Evolutionary conservation across 208 protist species (phyloP), one percentile per base, ranked within the genome.

Genomic region (Porcisia hertigi): DNA sequence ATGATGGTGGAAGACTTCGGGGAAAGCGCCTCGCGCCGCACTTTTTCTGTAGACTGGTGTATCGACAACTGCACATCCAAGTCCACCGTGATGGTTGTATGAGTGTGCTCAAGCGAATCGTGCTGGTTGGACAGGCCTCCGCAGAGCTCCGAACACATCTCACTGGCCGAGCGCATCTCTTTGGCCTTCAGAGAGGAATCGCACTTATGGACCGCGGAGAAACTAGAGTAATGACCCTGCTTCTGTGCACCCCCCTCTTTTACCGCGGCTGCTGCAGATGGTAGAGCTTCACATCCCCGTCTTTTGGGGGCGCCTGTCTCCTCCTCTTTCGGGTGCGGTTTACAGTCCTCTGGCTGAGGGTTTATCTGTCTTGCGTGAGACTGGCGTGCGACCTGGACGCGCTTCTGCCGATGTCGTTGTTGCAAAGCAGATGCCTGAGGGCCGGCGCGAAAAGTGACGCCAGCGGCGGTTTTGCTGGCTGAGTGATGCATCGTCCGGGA

Each of bases 31-130:
- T 49, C 18, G 47, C 69, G 69, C 53, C 18, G 30, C 69, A 54
- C 52, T 49, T 7, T 39, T 23, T 23, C 34, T n/a, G 69, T 59
- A 2, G 43, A 8, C 16, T 45, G 57, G 43, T n/a, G 39, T 25
- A n/a, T 41, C 23, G 72, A 77, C 36, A 43, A 49, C 43, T 75
- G 72, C 34, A 62, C 20, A 36, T 77, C 72, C 67, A 77, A 71
- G 67, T 82, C 72, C 14, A 82, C 67, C 20, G 72, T 82, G 47
- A 73, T 70, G 41, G 77, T 23, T 7, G 72, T 77, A 14, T 77
- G 77, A 25, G 66, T 82, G 23, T 52, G 57, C 57, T 74, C 77
- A 54, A 75, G 73, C 39, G 72, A 66, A 1, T 77, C 59, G 11
- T 52, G 53, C 45, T 67, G 69, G 14, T 39, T 1, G 45, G 41